Percentiles rank a stretch among this genome's conserved stretches.
phyloP scores from a whole-genome alignment of 306 rosid species.

The Rosa chinensis region DNA sequence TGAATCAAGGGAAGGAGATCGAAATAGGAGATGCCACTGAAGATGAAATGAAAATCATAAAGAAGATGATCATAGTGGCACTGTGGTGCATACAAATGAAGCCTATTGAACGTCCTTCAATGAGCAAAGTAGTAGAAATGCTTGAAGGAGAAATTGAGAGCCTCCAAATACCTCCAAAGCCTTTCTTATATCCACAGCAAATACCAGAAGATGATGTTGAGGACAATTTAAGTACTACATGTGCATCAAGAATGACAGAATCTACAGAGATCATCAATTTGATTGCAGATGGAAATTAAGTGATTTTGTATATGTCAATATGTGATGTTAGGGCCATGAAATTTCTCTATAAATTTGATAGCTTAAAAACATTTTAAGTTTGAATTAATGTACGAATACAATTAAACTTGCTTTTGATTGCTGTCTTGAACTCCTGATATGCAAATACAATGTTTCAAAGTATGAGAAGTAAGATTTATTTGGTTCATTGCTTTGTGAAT shows the following conservation, averaged over 20 bases:
- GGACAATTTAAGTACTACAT: background rate
- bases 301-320: background rate
- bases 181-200: conserved; percentile 4
- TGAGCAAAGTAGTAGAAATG: conserved; percentile 4
- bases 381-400: background rate
- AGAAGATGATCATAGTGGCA: conserved; percentile 2
- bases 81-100: conserved; percentile 5
- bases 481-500: background rate
- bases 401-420: too few relatives aligned
- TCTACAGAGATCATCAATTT: background rate
- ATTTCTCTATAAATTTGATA: background rate
- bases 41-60: background rate
- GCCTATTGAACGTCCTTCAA: background rate
- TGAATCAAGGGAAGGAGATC: background rate
- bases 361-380: background rate
- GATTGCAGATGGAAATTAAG: background rate
- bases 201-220: background rate
- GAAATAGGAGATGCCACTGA: background rate
- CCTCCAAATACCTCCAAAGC: conserved; percentile 2
- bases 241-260: background rate
- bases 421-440: background rate
- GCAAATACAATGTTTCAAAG: background rate
- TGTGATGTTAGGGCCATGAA: background rate
- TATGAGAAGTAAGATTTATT: background rate
- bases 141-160: background rate